A percentile compares a stretch with the other conserved stretches of the same genome.
phyloP scores from a whole-genome alignment of 768 basidiomycete species.

The Suillus brevipes region DNA sequence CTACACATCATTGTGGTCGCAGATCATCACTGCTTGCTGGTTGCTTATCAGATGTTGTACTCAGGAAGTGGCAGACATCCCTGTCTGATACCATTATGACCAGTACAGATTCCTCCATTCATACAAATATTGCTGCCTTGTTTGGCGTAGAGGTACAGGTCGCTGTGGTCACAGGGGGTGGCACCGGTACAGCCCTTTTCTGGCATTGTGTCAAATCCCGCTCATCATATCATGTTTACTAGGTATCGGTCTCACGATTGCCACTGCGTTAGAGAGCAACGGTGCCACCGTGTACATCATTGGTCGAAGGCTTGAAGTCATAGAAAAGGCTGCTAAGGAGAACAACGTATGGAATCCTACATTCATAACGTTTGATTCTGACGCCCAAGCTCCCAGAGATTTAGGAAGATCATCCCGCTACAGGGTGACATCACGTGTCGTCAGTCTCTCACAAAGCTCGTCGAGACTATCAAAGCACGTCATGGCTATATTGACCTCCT shows the following conservation, averaged over 20 bases:
- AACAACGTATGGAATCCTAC: conserved; percentile 48
- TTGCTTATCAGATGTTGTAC: conserved; percentile 50
- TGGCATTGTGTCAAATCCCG: background rate
- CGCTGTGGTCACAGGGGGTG: conserved; percentile 73
- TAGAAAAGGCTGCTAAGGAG: conserved; percentile 60
- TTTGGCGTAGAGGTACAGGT: conserved; percentile 68
- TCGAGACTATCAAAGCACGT: conserved; percentile 51
- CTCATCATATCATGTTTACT: conserved; percentile 14
- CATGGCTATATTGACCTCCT: conserved; percentile 75
- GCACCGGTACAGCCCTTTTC: conserved; percentile 50
- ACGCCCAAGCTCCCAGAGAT: conserved; percentile 43
- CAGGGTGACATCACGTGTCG: conserved; percentile 67
- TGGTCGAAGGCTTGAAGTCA: conserved; percentile 58
- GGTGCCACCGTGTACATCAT: conserved; percentile 84
- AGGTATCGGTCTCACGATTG: conserved; percentile 85
- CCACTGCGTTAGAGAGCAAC: conserved; percentile 72
- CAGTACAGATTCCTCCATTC: background rate
- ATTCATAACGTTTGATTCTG: conserved; percentile 18
- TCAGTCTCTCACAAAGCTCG: conserved; percentile 56
- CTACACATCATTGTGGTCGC: conserved; percentile 8
- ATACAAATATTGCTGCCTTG: conserved; percentile 40
- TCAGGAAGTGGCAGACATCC: conserved; percentile 41
- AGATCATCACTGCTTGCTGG: conserved; percentile 48
- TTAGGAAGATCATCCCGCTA: conserved; percentile 63
- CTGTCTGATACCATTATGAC: background rate